Conservation (phyloP, 345 rosid genomes). For the Sonneratia caseolaris region DNA sequence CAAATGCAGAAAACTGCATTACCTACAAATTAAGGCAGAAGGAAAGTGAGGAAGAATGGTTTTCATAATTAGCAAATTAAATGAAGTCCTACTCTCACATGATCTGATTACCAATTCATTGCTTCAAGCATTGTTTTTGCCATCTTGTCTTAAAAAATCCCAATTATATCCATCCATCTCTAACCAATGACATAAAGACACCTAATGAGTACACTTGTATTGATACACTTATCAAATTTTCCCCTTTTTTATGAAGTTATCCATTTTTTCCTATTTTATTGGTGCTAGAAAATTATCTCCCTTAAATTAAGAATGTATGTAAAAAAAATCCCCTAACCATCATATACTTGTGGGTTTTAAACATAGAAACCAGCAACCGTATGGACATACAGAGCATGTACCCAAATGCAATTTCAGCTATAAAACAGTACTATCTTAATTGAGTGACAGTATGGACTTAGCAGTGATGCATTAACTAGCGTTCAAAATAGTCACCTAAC, state of each 20-base stretch:
- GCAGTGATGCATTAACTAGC: not conserved
- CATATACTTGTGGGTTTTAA: not conserved
- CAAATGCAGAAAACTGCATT: not conserved
- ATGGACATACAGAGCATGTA: not conserved
- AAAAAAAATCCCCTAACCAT: not conserved
- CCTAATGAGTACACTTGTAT: not conserved
- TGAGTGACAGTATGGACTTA: not conserved
- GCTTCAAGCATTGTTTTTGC: not conserved
- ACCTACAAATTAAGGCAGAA: not conserved
- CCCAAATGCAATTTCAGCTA: not conserved
- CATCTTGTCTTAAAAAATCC: not conserved
- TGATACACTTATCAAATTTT: no score
- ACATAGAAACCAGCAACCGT: not conserved
- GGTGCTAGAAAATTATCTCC: not conserved
- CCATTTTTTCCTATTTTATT: not conserved
- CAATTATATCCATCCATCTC: not conserved
- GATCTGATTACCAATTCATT: not conserved
- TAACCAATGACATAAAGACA: not conserved
- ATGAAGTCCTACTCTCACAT: not conserved
- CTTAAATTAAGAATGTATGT: not conserved
- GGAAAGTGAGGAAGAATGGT: not conserved
- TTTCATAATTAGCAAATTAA: not conserved
- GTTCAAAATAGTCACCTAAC: not conserved
- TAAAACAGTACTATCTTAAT: not conserved
- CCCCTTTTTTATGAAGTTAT: no score